Evolutionary conservation across 1,139 yeast genomes (phyloP).

Genomic region (Saccharomyces hybrid): DNA sequence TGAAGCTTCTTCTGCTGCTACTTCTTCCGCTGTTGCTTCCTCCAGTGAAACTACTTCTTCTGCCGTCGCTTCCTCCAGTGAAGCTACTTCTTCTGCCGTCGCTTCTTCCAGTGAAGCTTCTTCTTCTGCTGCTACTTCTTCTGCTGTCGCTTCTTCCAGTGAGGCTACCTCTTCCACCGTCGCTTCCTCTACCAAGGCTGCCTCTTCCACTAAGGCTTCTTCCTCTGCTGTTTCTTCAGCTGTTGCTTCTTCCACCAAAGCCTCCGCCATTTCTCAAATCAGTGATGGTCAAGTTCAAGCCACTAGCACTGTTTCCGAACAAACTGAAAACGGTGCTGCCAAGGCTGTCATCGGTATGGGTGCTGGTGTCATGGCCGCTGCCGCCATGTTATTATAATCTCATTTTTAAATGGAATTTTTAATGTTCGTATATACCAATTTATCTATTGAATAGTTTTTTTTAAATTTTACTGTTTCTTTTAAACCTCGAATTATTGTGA

Average conservation of each 20-base stretch:
- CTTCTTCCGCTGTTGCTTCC: background rate
- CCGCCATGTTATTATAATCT: slow-evolving; percentile 3
- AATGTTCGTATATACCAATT: background rate
- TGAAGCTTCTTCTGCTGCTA: slow-evolving; percentile 1
- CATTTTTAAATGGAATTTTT: background rate
- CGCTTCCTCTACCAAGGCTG: background rate
- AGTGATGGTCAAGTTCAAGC: slow-evolving; percentile 5
- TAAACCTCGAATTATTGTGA: background rate
- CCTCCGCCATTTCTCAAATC: slow-evolving; percentile 3
- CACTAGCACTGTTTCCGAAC: slow-evolving; percentile 1
- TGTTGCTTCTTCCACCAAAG: background rate
- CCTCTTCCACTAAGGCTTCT: background rate
- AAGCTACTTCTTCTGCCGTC: slow-evolving; percentile 12
- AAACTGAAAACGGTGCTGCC: slow-evolving; percentile 5
- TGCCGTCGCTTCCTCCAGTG: slow-evolving; percentile 7
- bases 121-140: slow-evolving; percentile 1
- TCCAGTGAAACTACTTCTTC: slow-evolving; percentile 8
- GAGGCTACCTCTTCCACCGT: slow-evolving; percentile 14
- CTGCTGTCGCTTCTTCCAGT: slow-evolving; percentile 5
- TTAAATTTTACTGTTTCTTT: too few species aligned
- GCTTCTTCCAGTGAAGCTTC: slow-evolving; percentile 8
- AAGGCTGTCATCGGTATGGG: slow-evolving; percentile 8
- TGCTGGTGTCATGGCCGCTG: slow-evolving; percentile 6
- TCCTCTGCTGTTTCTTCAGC: background rate
- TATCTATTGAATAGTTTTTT: too few species aligned